Base-by-base conservation (phyloP, 805 yeast genomes). In the Myxozyma kluyveri region DNA sequence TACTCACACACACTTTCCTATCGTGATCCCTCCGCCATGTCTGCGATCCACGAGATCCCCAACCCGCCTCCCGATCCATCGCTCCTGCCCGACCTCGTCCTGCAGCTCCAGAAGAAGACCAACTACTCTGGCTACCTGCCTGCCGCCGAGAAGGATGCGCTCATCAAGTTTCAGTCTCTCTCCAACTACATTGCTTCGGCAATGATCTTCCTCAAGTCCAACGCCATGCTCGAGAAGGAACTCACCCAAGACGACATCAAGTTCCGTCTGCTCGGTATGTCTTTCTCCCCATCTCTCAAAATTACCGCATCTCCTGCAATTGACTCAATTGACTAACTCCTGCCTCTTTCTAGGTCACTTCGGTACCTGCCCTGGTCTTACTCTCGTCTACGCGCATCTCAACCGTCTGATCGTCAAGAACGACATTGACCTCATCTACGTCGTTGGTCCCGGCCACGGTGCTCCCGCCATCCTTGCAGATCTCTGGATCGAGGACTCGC, bases 391-490 rank as follows among this genome's bases (percentile, higher is more conserved):
- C 54, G 29, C 57, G 26, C 60, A 55, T 40, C 37, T 47, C 38
- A 58, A 58, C 40, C 57, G 56, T 4, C 45, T 52, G 26, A 56
- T 56, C 39, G 45, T 46, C 40, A 58, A 56, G 41, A 27, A 56
- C 32, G 49, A 56, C 27, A 42, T 58, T 42, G 31, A 58, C 44
- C 47, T 52, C 49, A 42, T 58, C 51, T 52, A 33, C 45, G 60
- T 58, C 47, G 52, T 47, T 31, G 61, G 61, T 17, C 61, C 61
- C 42, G 61, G 61, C 46, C 61, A 55, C 43, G 59, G 61, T 29
- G 60, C 61, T 4, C 61, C 60, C 18, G 61, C 61, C 38, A 45
- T 58, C 42, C 59, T 58, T 42, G 57, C 60, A 31, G 46, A 60
- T 14, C 50, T 56, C 47, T 58, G 55, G 54, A 44, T 58, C 37